These are phyloP conservation scores for Myxozyma melibiosi DNA, from an alignment of 805 yeast species.

Conservation along the genomic window DNA sequence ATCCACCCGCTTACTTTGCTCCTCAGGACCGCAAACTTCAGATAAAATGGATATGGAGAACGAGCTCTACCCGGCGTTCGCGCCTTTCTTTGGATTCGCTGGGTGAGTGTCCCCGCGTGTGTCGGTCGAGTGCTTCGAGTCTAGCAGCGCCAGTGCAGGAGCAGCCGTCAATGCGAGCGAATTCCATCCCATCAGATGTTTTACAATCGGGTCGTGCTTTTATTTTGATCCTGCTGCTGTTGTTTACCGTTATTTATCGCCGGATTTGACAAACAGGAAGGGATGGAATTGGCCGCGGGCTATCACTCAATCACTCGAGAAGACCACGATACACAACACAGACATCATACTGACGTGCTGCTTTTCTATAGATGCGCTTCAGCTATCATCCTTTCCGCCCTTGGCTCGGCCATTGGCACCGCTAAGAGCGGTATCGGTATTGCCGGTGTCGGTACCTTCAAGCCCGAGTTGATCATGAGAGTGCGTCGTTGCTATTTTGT, in stretches of 20 bases:
- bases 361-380: slow-evolving; percentile 79
- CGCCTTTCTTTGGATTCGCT: slow-evolving; percentile 97
- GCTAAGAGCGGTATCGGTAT: slow-evolving; percentile 99
- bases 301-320: too few relatives aligned
- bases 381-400: slow-evolving; percentile 96
- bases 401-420: slow-evolving; percentile 98
- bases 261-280: too few relatives aligned
- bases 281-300: too few relatives aligned
- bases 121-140: not conserved
- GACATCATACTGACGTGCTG: too few relatives aligned
- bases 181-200: too few relatives aligned
- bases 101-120: slow-evolving; percentile 52
- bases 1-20: not conserved
- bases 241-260: too few relatives aligned
- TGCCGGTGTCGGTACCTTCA: slow-evolving; percentile 96
- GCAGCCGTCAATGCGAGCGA: too few relatives aligned
- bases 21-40: too few relatives aligned
- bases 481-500: slow-evolving; percentile 26
- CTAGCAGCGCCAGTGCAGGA: too few relatives aligned
- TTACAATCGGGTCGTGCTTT: too few relatives aligned
- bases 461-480: slow-evolving; percentile 95
- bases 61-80: slow-evolving; percentile 85
- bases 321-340: too few relatives aligned
- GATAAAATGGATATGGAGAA: slow-evolving; percentile 42
- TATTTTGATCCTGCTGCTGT: too few relatives aligned